These are phyloP conservation scores for Trametes gibbosa DNA, from an alignment of 768 basidiomycete genomes.

Conservation along the genomic window DNA sequence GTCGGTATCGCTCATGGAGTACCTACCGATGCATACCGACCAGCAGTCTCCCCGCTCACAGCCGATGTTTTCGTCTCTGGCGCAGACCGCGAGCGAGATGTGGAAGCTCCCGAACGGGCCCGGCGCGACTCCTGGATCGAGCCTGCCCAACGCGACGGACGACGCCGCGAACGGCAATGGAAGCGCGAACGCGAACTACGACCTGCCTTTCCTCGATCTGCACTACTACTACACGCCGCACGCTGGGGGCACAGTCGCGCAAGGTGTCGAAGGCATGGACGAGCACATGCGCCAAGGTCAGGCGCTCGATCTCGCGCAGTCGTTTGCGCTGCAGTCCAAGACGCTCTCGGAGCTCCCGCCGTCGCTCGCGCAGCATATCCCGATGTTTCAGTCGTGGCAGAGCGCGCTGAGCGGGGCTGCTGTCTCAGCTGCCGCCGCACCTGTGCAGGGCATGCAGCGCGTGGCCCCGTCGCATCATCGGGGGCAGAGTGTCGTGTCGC, in stretches of 20 bases:
- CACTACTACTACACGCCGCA: conserved; percentile 54
- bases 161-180: conserved; percentile 9
- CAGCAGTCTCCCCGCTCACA: conserved; percentile 8
- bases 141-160: neutral
- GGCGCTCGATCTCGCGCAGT: conserved; percentile 47
- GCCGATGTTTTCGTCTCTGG: conserved; percentile 13
- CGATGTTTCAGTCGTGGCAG: conserved; percentile 19
- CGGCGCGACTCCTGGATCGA: neutral
- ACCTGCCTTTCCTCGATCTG: conserved; percentile 69
- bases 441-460: conserved; percentile 7
- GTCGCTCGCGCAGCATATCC: conserved; percentile 28
- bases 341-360: conserved; percentile 34
- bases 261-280: conserved; percentile 17
- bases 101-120: conserved; percentile 11
- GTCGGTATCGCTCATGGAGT: conserved; percentile 23
- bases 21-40: conserved; percentile 17
- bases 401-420: conserved; percentile 8
- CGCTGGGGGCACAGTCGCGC: conserved; percentile 2
- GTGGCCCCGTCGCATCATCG: conserved; percentile 40
- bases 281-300: conserved; percentile 40
- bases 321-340: conserved; percentile 29
- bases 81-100: conserved; percentile 17
- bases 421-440: neutral
- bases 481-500: conserved; percentile 51
- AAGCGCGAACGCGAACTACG: conserved; percentile 40